Evolutionary conservation across 306 rosid genomes (phyloP).

Genomic region (Quercus rubra): DNA sequence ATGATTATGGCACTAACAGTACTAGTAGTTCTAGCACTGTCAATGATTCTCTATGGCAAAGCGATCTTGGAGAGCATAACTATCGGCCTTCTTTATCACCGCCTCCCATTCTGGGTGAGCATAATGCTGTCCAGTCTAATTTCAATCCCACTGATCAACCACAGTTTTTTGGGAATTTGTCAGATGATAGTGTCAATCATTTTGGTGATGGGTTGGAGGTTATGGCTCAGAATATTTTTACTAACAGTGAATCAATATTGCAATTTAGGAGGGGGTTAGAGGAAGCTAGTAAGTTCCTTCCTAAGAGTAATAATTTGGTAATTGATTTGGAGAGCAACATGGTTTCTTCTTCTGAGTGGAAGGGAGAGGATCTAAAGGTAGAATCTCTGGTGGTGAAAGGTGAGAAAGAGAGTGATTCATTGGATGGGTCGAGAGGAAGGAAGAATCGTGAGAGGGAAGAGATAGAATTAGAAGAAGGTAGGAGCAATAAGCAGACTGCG

Average conservation of each 20-base stretch:
- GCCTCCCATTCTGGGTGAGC: neutral
- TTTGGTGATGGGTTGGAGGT: neutral
- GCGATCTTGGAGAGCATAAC: neutral
- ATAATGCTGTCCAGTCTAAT: neutral
- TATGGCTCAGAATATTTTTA: neutral
- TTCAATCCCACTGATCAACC: neutral
- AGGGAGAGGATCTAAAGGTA: neutral
- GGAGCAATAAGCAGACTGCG: conserved; percentile 43
- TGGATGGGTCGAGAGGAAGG: conserved; percentile 8
- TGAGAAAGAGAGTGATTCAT: neutral
- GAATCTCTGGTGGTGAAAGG: neutral
- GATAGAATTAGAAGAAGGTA: conserved; percentile 26
- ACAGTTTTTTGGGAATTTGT: neutral
- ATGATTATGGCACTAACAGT: conserved; percentile 6
- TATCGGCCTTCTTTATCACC: neutral
- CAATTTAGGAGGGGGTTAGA: conserved; percentile 9
- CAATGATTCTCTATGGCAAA: neutral
- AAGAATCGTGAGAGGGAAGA: conserved; percentile 39
- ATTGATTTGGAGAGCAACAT: neutral
- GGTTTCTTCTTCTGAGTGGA: neutral
- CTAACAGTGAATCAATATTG: neutral
- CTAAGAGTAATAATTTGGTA: neutral
- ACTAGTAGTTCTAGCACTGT: conserved; percentile 29
- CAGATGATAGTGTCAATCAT: neutral
- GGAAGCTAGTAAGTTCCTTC: conserved; percentile 8